Base-by-base conservation (phyloP, 805 yeast genomes). In the Blastobotrys muscicola region DNA sequence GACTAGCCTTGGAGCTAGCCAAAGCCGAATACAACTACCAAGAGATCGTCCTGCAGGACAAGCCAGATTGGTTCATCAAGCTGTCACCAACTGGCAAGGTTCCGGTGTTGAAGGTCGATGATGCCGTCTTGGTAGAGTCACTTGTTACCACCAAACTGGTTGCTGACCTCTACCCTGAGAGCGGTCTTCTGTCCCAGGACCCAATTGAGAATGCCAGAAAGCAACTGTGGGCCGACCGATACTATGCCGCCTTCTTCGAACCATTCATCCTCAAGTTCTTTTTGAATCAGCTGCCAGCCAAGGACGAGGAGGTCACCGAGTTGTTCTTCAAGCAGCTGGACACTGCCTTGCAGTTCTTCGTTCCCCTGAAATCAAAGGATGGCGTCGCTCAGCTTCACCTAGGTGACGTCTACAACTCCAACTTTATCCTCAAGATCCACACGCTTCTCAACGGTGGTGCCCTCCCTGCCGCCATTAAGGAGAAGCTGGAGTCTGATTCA, bases 51-150 rank as follows among this genome's bases (percentile, higher is more conserved):
- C 50, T 56, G 38, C 36, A 34, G 36, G 51, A 55, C 50, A 56
- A 56, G 53, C 60, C 60, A 15, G 57, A 55, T 6, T 54, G 56
- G 57, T 56, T 55, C 39, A 36, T 55, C 36, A 45, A 46, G 35
- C 50, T 56, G 33, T 55, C 57, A 34, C 54, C 56, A 20, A 51
- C 53, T 36, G 59, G 56, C 29, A 56, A 56, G 47, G 60, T 56
- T 29, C 60, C 60, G 29, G 51, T 57, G 8, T 34, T 56, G 23
- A 48, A 45, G 38, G 51, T 53, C 33, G 58, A 54, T 32, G 56
- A 49, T 29, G 49, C 50, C 12, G 26, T 46, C 31, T 29, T 56
- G 13, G 47, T 56, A 20, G 60, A 56, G 47, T 48, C 55, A 10
- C 45, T 49, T 2, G 38, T 53, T 32, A 56, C 55, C 23, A 56